These are phyloP conservation scores for Haematococcus lacustris DNA, from an alignment of 139 green algal genomes.

Conservation along the genomic window DNA sequence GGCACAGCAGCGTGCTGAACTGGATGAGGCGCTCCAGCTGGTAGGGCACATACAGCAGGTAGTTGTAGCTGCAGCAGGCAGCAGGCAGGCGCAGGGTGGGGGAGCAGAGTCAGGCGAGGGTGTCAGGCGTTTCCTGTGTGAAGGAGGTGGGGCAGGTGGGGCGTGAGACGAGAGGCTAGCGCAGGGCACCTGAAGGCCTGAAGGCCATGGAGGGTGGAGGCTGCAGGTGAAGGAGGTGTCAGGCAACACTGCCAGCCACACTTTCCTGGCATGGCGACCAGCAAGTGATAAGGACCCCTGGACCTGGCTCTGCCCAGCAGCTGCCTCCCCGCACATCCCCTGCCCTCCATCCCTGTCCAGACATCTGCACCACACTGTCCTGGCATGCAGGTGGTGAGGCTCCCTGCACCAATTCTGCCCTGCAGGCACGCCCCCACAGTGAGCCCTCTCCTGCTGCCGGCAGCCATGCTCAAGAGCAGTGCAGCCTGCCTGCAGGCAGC, in stretches of 20 bases:
- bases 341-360: too few relatives aligned
- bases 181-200: not conserved
- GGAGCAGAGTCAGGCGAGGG: not conserved
- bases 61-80: conserved; percentile 69
- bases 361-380: too few relatives aligned
- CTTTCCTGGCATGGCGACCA: too few relatives aligned
- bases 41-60: conserved; percentile 74
- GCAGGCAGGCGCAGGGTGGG: not conserved
- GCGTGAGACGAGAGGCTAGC: not conserved
- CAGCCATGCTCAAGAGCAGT: too few relatives aligned
- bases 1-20: conserved; percentile 64
- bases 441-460: too few relatives aligned
- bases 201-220: not conserved
- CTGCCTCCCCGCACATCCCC: too few relatives aligned
- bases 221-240: not conserved
- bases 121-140: not conserved
- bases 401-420: too few relatives aligned
- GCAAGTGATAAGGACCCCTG: too few relatives aligned
- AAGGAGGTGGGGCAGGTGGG: not conserved
- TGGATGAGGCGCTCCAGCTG: conserved; percentile 81
- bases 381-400: too few relatives aligned
- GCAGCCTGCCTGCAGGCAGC: not conserved
- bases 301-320: too few relatives aligned
- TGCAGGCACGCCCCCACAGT: too few relatives aligned
- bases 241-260: not conserved